Evolutionary conservation across 805 yeast species (phyloP).

Genomic region (Kodamaea nitidulidarum): DNA sequence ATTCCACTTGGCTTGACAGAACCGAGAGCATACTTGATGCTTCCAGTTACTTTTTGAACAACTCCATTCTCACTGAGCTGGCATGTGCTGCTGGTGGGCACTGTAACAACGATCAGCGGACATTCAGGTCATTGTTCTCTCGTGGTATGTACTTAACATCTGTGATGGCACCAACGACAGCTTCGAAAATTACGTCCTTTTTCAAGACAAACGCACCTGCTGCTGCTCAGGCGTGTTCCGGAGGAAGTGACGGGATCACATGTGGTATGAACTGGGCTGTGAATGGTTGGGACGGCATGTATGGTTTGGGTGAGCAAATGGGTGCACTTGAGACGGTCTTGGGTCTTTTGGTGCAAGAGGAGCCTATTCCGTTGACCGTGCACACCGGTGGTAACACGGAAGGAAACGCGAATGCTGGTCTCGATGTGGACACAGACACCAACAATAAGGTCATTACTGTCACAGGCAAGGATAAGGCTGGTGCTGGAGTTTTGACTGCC

Average conservation of each 20-base stretch:
- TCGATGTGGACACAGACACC: conserved; percentile 35
- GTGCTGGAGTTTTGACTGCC: conserved; percentile 87
- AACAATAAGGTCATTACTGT: conserved; percentile 46
- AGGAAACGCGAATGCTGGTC: conserved; percentile 47
- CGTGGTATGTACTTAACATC: conserved; percentile 60
- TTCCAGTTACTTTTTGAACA: conserved; percentile 32
- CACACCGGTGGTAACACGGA: conserved; percentile 35
- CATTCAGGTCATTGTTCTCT: conserved; percentile 67
- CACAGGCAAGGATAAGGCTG: conserved; percentile 58
- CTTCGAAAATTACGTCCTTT: conserved; percentile 37
- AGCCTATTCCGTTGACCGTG: conserved; percentile 30
- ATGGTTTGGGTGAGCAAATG: conserved; percentile 80
- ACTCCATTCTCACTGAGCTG: conserved; percentile 54
- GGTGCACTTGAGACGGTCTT: conserved; percentile 63
- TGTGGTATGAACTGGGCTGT: conserved; percentile 69
- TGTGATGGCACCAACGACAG: conserved; percentile 47
- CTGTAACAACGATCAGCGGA: conserved; percentile 74
- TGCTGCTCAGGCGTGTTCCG: conserved; percentile 68
- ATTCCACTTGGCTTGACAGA: conserved; percentile 38
- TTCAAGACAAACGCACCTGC: conserved; percentile 53
- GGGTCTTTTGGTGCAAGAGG: conserved; percentile 36
- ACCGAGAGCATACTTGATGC: conserved; percentile 34
- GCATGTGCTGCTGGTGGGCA: conserved; percentile 50
- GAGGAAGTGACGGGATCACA: conserved; percentile 82
- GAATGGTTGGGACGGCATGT: conserved; percentile 58